A percentile compares a stretch with the other conserved stretches of the same genome.
Conservation (phyloP, 257 asterid species). For the Cordia subcordata region DNA sequence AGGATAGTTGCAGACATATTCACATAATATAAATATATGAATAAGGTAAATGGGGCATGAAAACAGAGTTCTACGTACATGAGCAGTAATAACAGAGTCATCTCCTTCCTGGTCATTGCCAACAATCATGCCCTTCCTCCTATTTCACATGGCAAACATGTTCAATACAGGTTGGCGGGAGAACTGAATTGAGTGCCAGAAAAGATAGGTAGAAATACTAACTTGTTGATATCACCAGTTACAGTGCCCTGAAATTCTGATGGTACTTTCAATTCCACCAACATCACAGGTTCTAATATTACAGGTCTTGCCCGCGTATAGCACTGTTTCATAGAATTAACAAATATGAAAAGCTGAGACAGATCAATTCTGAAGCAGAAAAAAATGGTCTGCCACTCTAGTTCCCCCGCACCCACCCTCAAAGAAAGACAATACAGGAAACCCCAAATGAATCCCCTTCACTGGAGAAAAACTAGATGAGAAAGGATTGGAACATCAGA, state of each 20-base stretch:
- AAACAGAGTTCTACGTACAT: conserved; percentile 39
- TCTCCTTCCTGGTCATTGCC: conserved; percentile 98
- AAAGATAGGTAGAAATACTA: conserved; percentile 20
- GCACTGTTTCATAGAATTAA: conserved; percentile 32
- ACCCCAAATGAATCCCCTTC: not conserved
- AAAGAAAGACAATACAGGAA: too few relatives aligned
- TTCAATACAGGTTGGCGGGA: conserved; percentile 8
- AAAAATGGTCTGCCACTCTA: not conserved
- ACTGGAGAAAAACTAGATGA: not conserved
- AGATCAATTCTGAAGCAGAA: not conserved
- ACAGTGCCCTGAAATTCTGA: conserved; percentile 92
- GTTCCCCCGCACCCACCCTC: too few relatives aligned
- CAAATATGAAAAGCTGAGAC: not conserved
- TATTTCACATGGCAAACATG: conserved; percentile 13
- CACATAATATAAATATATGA: not conserved
- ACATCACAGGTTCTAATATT: conserved; percentile 94
- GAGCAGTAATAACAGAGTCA: conserved; percentile 76
- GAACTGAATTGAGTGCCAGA: conserved; percentile 5
- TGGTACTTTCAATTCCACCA: conserved; percentile 85
- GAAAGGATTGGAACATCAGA: too few relatives aligned
- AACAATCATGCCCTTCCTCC: conserved; percentile 94
- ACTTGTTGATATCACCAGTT: conserved; percentile 96
- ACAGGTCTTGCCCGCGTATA: conserved; percentile 77
- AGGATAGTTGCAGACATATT: not conserved
- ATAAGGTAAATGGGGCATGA: not conserved